Evolutionary conservation across 495 filamentous ascomycete genomes (phyloP).

Genomic region (Talaromyces trachyspermus): DNA sequence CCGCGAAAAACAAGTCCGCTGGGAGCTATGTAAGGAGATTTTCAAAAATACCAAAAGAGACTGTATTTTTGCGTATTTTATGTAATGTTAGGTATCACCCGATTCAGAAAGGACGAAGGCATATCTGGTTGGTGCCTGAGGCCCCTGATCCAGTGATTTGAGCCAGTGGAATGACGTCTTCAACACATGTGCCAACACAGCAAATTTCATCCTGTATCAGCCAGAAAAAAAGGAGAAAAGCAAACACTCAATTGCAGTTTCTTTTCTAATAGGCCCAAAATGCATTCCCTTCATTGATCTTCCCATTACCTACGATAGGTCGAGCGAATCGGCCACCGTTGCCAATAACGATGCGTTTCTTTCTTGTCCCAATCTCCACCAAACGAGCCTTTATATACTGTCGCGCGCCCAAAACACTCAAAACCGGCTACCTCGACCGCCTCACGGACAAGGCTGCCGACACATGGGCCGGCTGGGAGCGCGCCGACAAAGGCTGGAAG

Average conservation of each 20-base stretch:
- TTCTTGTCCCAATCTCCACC: conserved; percentile 90
- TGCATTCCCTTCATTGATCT: neutral
- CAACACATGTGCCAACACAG: conserved; percentile 4
- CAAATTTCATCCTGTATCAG: neutral
- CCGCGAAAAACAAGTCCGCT: too few species aligned
- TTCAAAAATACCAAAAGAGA: too few species aligned
- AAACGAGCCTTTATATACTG: conserved; percentile 88
- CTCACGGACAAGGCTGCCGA: conserved; percentile 59
- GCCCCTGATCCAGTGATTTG: too few species aligned
- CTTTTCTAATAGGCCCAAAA: too few species aligned
- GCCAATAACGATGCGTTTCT: conserved; percentile 92
- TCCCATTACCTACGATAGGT: neutral
- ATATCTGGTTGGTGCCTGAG: neutral
- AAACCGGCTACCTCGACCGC: conserved; percentile 51
- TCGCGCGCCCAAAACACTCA: conserved; percentile 52
- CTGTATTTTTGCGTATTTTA: too few species aligned
- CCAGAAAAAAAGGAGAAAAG: too few species aligned
- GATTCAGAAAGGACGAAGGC: neutral
- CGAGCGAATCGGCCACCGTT: conserved; percentile 7
- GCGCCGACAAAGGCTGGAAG: conserved; percentile 77
- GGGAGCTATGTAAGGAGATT: too few species aligned
- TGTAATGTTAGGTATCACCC: too few species aligned
- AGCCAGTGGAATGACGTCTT: conserved; percentile 10
- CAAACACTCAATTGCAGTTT: too few species aligned
- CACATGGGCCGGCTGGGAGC: conserved; percentile 83